These are phyloP conservation scores for Phylloporus rhodoxanthus DNA, from an alignment of 768 basidiomycete genomes.

Conservation along the genomic window DNA sequence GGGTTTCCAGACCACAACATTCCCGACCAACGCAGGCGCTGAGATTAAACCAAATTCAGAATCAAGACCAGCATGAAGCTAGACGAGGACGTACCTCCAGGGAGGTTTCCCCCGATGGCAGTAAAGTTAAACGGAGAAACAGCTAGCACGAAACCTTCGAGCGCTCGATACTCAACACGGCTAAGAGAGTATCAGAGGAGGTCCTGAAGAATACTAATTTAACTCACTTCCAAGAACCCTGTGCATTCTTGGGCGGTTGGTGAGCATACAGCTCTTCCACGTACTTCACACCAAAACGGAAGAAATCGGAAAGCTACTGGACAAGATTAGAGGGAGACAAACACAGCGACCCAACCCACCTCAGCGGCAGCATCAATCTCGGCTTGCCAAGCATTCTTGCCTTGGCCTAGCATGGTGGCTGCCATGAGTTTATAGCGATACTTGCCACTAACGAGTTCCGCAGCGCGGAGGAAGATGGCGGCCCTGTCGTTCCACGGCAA, in stretches of 20 bases:
- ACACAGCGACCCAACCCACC: slow-evolving; percentile 40
- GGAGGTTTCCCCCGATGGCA: slow-evolving; percentile 94
- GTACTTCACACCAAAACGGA: slow-evolving; percentile 94
- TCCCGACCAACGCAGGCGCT: slow-evolving; percentile 92
- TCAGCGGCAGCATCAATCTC: slow-evolving; percentile 99
- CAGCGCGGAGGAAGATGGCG: slow-evolving; percentile 96
- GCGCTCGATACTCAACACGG: slow-evolving; percentile 90
- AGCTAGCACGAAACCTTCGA: slow-evolving; percentile 98
- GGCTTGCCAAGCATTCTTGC: slow-evolving; percentile 99
- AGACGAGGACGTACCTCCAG: slow-evolving; percentile 44
- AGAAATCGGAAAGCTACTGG: slow-evolving; percentile 76
- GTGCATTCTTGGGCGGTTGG: slow-evolving; percentile 82
- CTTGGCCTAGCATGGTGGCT: slow-evolving; percentile 96
- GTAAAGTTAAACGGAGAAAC: slow-evolving; percentile 99
- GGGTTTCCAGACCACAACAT: slow-evolving; percentile 95
- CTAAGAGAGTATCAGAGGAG: slow-evolving; percentile 36
- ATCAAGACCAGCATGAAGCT: background rate
- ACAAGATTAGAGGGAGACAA: slow-evolving; percentile 7
- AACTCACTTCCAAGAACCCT: slow-evolving; percentile 91
- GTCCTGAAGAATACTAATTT: background rate
- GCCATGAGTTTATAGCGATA: slow-evolving; percentile 94
- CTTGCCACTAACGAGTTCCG: slow-evolving; percentile 92
- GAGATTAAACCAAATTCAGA: slow-evolving; percentile 4
- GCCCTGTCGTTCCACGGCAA: slow-evolving; percentile 97
- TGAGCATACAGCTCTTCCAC: slow-evolving; percentile 91